Evolutionary conservation across 1,284 basidiomycete genomes (phyloP), one percentile per base, ranked within the genome.

Genomic region (Flammula alnicola): DNA sequence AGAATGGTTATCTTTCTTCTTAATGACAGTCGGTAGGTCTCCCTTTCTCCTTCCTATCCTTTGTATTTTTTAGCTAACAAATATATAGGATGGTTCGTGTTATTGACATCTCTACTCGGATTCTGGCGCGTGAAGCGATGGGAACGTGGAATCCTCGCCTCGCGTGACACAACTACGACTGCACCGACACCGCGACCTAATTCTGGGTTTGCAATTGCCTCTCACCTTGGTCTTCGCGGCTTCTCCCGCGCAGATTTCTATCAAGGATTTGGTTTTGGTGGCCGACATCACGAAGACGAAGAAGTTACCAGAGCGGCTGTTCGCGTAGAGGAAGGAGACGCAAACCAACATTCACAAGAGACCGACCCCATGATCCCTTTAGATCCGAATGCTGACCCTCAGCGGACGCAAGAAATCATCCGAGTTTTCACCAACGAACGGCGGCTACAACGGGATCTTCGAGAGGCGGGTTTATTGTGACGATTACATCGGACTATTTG

Each of bases 91-190:
- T 97, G 94, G 93, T 96, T 97, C 72, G 77, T 95, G 49, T 80
- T 98, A 20, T 76, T 96, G 41, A 95, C 92, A 1, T 91, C 88
- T 14, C 64, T 95, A 8, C 86, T 97, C 38, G 88, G 91, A 23
- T 97, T 90, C 75, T 96, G 91, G 90, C 83, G 93, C 39, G 91
- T 95, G 49, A 95, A 95, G 68, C 83, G 92, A 35, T 91, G 88
- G 89, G 89, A 92, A 64, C 75, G 80, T 49, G 81, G 84, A 16
- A 86, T 92, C 47, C 74, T 91, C 22, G 75, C 78, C 6, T 80
- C 83, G 2, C 74, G 77, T 49, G 70, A 71, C 31, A 56, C n/a
- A n/a, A n/a, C 47, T 56, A 60, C 59, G 19, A 51, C 59, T 39
- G 60, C 58, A 45, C 65, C 53, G 47, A 63, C 55, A 45, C 61